Conservation (phyloP, 2,329 filamentous ascomycete species). For the Macroventuria anomochaeta region DNA sequence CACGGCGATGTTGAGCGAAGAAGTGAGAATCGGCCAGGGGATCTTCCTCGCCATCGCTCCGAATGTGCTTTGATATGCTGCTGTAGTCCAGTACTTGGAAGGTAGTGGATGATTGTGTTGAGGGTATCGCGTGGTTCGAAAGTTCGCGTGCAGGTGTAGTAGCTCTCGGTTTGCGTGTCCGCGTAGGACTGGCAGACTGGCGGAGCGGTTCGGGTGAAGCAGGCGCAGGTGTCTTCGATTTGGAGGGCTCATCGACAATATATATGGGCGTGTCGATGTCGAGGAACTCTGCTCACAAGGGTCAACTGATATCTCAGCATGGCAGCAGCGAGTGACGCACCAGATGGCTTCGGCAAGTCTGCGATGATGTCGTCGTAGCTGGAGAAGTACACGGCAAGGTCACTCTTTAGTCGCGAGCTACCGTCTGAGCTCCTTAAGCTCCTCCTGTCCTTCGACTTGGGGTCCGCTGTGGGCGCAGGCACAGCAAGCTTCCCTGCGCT, state of each 20-base stretch:
- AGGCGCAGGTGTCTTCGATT: slow-evolving; percentile 30
- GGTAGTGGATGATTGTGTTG: slow-evolving; percentile 38
- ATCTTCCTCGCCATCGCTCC: slow-evolving; percentile 52
- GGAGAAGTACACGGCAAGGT: slow-evolving; percentile 86
- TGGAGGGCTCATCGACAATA: slow-evolving; percentile 65
- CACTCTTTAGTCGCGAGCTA: slow-evolving; percentile 85
- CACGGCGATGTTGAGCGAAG: slow-evolving; percentile 64
- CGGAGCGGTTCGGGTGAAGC: slow-evolving; percentile 28
- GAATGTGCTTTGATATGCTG: slow-evolving; percentile 44
- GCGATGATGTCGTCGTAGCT: slow-evolving; percentile 95
- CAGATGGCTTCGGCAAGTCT: slow-evolving; percentile 77
- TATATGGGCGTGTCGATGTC: slow-evolving; percentile 75
- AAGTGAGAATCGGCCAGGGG: slow-evolving; percentile 64
- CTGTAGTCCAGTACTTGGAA: slow-evolving; percentile 54
- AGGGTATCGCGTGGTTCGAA: slow-evolving; percentile 20
- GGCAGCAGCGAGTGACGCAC: slow-evolving; percentile 56
- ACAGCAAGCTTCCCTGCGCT: slow-evolving; percentile 36
- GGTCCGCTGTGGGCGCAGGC: slow-evolving; percentile 29
- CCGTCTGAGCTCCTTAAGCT: slow-evolving; percentile 86
- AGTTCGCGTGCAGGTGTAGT: slow-evolving; percentile 24
- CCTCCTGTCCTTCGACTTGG: slow-evolving; percentile 63
- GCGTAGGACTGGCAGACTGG: slow-evolving; percentile 33
- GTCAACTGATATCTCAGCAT: slow-evolving; percentile 23
- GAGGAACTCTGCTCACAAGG: slow-evolving; percentile 66
- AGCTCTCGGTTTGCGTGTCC: slow-evolving; percentile 33